Evolutionary conservation across 257 asterid genomes (phyloP), one percentile per base, ranked within the genome.

Genomic region (Phtheirospermum japonicum): DNA sequence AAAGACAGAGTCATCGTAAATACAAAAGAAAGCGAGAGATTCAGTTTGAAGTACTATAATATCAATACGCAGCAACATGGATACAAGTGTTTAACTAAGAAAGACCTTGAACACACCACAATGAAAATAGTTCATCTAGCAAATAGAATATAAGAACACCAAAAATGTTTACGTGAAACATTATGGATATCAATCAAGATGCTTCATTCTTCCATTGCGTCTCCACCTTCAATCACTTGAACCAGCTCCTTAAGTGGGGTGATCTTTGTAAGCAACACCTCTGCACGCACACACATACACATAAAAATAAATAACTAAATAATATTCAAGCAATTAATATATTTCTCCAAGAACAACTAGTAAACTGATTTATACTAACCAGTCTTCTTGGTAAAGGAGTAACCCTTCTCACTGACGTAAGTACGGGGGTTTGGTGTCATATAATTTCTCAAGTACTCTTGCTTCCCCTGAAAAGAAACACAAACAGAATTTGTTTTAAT

Each of bases 391-490:
- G 95, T 20, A 52, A 90, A 90, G 0, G 84, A 2, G 77, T 85
- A 87, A 32, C 95, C 94, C 74, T 79, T 85, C 72, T 85, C 82
- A 66, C 81, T 84, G 71, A 80, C 63, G 59, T 90, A 90, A 4
- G 96, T 90, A 17, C 97, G 95, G 23, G 97, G 97, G 76, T 90
- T 90, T 9, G 97, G 96, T 63, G 28, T 11, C 74, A 75, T 45
- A 67, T 87, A 77, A 61, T 90, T 90, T 73, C 96, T 83, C 66
- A 90, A 73, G 68, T 90, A 90, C 60, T 90, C 96, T 71, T 76
- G 69, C 74, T 76, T 64, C 70, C 95, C 96, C 97, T 87, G 76
- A 66, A 70, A 55, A 32, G 65, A 57, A 71, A 18, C 13, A 46
- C 7, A 4, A 28, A 40, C 0, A 61, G 59, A 17, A 68, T 17